Base-by-base conservation (phyloP, 2,329 filamentous ascomycete species). In the Bipolaris zeicola region DNA sequence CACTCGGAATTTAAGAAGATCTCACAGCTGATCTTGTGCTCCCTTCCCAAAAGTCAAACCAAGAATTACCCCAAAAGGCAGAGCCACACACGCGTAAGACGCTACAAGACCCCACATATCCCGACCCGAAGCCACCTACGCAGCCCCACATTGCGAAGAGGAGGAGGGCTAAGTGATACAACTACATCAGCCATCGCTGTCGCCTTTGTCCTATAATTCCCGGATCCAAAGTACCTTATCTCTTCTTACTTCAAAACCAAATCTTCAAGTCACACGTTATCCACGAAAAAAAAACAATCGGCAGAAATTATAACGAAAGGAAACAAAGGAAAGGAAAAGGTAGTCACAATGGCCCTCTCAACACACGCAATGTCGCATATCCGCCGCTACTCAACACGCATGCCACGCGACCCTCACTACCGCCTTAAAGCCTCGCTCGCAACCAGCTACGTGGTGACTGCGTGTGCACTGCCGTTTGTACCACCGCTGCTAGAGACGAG, bases 391-490 rank as follows among this genome's bases (percentile, higher is more conserved):
- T 75, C 74, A 0, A 70, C 73, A 16, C 61, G 64, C 16, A 45
- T 72, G 13, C 70, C 72, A 1, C 73, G 70, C 54, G 72, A 76
- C 43, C 73, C 73, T 0, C 71, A 69, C 58, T 74, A 71, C 60
- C 61, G 65, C 5, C 67, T 76, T 50, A 74, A 76, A 56, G 70
- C 70, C 22, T 66, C 64, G 6, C 68, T 76, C 11, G 73, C 74
- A 61, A 76, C 72, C 1, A 68, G 69, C 11, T 78, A 77, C 44
- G 67, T 77, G 1, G 70, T 75, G 5, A 70, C 66, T 3, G 76
- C 74, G 13, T 74, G 77, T 31, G 74, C 75, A 3, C 64, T 78
- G 6, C 76, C 76, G 0, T 77, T 77, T 58, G 72, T 78, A 33
- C 76, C 74, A 20, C 74, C 76, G 22, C 68, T 76, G 28, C 52